Evolutionary conservation across 306 rosid genomes (phyloP), one percentile per base, ranked within the genome.

Genomic region (Fagus sylvatica): DNA sequence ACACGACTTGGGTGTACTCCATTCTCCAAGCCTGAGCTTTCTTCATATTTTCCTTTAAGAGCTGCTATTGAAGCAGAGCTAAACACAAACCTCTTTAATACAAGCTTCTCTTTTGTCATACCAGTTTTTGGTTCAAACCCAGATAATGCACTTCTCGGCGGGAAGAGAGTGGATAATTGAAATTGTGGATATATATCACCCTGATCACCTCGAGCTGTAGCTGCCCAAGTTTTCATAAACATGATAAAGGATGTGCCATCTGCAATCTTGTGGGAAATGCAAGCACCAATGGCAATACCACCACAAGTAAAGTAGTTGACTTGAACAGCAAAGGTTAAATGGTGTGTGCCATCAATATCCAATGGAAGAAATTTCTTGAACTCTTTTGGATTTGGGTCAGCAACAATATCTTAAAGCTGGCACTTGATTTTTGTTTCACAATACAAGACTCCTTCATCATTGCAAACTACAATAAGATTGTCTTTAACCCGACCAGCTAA

Each of bases 201-300:
- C 28, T 22, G 28, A 10, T 65, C 74, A 2, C 71, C 72, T 7
- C 78, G 72, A 19, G 87, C 11, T 36, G 69, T 22, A 16, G 81
- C 68, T 0, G 81, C 57, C 84, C 87, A 84, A n/a, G 71, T 15
- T 6, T 79, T 65, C 30, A 80, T 66, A 6, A 84, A 79, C 66
- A 22, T 76, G 64, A 76, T 16, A 17, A 74, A 12, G 30, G 86
- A 49, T 49, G 56, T 51, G 15, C 77, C 86, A 56, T 83, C 83
- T 3, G 69, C 81, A 4, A 84, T 28, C 61, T 76, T 79, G 78
- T 84, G 87, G 36, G 82, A 79, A 56, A 84, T 43, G 42, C 79
- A 57, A 33, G 80, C 28, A 28, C 79, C 62, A 2, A 84, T 37
- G 0, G 76, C 64, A 65, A 84, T 66, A 37, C 87, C 81, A 1